These are phyloP conservation scores for Phialemoniopsis sp. DNA, from an alignment of 2,329 filamentous ascomycete genomes.

Conservation along the genomic window DNA sequence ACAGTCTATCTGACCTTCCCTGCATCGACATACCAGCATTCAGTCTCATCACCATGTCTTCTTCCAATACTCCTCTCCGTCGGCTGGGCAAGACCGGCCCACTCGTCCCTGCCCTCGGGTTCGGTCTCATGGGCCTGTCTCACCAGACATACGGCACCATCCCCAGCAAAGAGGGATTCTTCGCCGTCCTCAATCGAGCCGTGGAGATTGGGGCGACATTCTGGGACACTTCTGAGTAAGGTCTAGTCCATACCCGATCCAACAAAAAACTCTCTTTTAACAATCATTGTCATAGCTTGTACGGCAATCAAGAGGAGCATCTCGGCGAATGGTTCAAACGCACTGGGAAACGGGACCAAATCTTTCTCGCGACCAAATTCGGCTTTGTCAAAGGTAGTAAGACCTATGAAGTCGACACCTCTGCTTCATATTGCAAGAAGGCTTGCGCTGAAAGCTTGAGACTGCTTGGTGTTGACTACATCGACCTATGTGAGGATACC, in stretches of 20 bases:
- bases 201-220: conserved; percentile 4
- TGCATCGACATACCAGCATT: too few species aligned
- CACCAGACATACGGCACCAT: conserved; percentile 3
- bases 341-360: conserved; percentile 39
- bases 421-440: conserved; percentile 19
- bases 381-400: conserved; percentile 27
- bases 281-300: too few species aligned
- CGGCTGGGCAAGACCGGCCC: conserved; percentile 7
- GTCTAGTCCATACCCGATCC: too few species aligned
- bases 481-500: conserved; percentile 56
- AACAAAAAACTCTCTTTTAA: too few species aligned
- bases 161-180: conserved; percentile 4
- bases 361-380: conserved; percentile 51
- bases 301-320: conserved; percentile 27
- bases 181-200: conserved; percentile 6
- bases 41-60: too few species aligned
- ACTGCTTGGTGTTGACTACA: conserved; percentile 42
- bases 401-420: conserved; percentile 18
- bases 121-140: conserved; percentile 7
- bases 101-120: conserved; percentile 2
- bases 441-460: conserved; percentile 29
- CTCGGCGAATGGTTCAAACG: conserved; percentile 34
- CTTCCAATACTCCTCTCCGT: conserved; percentile 3
- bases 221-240: too few species aligned
- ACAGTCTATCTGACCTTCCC: too few species aligned